Percentiles rank a stretch among this genome's conserved stretches.
These are phyloP conservation scores for Gillenia trifoliata DNA, from an alignment of 306 rosid species.

Conservation along the genomic window DNA sequence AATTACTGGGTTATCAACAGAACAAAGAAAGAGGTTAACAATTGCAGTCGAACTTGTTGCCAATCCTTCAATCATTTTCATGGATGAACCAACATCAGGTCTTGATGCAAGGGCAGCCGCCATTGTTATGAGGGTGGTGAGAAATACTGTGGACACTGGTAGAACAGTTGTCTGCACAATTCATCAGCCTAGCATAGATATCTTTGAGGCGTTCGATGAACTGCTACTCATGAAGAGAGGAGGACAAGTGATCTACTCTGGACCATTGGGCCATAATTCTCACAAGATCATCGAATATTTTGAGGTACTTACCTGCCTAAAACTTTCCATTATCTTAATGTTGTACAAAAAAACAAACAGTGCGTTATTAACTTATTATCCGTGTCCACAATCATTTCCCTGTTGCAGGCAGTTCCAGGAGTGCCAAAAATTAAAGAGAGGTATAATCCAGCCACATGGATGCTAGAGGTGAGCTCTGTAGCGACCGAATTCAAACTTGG, in stretches of 20 bases:
- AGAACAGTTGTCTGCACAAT: conserved; percentile 98
- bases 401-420: conserved; percentile 63
- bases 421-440: conserved; percentile 77
- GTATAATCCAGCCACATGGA: conserved; percentile 98
- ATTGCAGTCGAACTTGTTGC: conserved; percentile 99
- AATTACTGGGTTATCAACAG: conserved; percentile 89
- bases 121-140: conserved; percentile 89
- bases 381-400: conserved; percentile 4
- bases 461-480: conserved; percentile 89
- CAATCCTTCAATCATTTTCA: conserved; percentile 94
- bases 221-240: conserved; percentile 89
- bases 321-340: not conserved
- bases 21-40: conserved; percentile 87
- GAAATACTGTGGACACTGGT: conserved; percentile 97
- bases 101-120: conserved; percentile 99
- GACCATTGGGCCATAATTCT: conserved; percentile 82
- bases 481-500: conserved; percentile 84
- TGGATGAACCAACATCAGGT: conserved; percentile 99
- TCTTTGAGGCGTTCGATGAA: conserved; percentile 97
- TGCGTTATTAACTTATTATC: no score
- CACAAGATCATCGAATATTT: conserved; percentile 74
- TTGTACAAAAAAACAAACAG: not conserved
- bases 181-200: conserved; percentile 98
- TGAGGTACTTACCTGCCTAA: conserved; percentile 43
- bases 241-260: conserved; percentile 81